Evolutionary conservation across 2,329 filamentous ascomycete genomes (phyloP).

Genomic region (Esteya vermicola): DNA sequence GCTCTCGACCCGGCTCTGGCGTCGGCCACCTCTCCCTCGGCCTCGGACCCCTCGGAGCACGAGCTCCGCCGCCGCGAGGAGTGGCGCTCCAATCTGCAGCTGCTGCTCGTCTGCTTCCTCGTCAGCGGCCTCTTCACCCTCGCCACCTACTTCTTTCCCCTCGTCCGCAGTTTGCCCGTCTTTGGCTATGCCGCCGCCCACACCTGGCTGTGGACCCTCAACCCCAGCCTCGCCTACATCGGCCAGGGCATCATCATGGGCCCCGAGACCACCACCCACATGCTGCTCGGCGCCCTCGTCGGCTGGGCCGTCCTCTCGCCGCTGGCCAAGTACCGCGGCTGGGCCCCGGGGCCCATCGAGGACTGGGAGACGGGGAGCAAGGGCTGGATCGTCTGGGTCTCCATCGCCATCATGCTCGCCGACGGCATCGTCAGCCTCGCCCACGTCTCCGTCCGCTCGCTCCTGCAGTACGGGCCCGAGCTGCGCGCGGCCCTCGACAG

Average conservation of each 20-base stretch:
- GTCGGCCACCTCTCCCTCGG: background rate
- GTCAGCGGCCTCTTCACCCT: slow-evolving; percentile 58
- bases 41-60: slow-evolving; percentile 6
- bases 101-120: slow-evolving; percentile 42
- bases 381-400: slow-evolving; percentile 97
- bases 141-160: slow-evolving; percentile 77
- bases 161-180: slow-evolving; percentile 72
- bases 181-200: slow-evolving; percentile 62
- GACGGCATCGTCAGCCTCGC: slow-evolving; percentile 82
- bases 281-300: slow-evolving; percentile 77
- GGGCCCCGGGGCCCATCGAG: slow-evolving; percentile 75
- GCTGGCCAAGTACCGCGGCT: slow-evolving; percentile 68
- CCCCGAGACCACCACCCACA: slow-evolving; percentile 83
- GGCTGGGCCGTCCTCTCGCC: slow-evolving; percentile 90
- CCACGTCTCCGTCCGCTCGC: slow-evolving; percentile 50
- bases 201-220: slow-evolving; percentile 89
- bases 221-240: slow-evolving; percentile 92
- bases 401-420: slow-evolving; percentile 88
- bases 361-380: slow-evolving; percentile 92
- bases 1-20: background rate
- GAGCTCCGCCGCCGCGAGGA: slow-evolving; percentile 20
- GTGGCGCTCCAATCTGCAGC: slow-evolving; percentile 32
- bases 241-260: slow-evolving; percentile 99
- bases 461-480: slow-evolving; percentile 7
- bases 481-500: background rate